Evolutionary conservation across 2,329 filamentous ascomycete genomes (phyloP).

Genomic region (Calycina marina): DNA sequence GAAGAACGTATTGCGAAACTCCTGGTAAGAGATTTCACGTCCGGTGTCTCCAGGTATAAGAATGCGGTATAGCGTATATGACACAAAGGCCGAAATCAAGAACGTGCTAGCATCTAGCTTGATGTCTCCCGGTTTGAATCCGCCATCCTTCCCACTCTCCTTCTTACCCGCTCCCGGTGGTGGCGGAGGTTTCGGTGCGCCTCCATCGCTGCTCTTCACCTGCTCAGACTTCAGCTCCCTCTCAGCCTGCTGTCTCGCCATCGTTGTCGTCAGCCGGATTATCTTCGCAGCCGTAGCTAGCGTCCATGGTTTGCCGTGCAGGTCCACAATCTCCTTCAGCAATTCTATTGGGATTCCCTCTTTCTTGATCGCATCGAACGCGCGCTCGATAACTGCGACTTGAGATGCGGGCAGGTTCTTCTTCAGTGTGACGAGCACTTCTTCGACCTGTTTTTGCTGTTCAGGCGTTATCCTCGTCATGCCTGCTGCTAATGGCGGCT

Average conservation of each 20-base stretch:
- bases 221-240: conserved; percentile 11
- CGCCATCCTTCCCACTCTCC: conserved; percentile 9
- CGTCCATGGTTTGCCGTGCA: conserved; percentile 16
- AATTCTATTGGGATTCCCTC: conserved; percentile 51
- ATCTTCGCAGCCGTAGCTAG: conserved; percentile 18
- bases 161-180: conserved; percentile 5
- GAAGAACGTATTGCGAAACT: conserved; percentile 83
- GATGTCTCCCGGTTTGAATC: conserved; percentile 18
- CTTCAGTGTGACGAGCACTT: conserved; percentile 39
- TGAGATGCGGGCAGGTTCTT: conserved; percentile 42
- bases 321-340: conserved; percentile 25
- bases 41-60: conserved; percentile 51
- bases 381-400: conserved; percentile 40
- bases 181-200: conserved; percentile 8
- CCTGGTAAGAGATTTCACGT: conserved; percentile 93
- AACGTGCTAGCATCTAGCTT: conserved; percentile 20
- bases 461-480: conserved; percentile 31
- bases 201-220: conserved; percentile 7
- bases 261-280: conserved; percentile 23
- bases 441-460: conserved; percentile 42
- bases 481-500: conserved; percentile 14
- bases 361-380: conserved; percentile 47
- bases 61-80: conserved; percentile 47
- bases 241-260: conserved; percentile 18
- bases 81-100: conserved; percentile 38